Base-by-base conservation (phyloP, 108 stramenopile genomes). In the Aureococcus anophagefferens region DNA sequence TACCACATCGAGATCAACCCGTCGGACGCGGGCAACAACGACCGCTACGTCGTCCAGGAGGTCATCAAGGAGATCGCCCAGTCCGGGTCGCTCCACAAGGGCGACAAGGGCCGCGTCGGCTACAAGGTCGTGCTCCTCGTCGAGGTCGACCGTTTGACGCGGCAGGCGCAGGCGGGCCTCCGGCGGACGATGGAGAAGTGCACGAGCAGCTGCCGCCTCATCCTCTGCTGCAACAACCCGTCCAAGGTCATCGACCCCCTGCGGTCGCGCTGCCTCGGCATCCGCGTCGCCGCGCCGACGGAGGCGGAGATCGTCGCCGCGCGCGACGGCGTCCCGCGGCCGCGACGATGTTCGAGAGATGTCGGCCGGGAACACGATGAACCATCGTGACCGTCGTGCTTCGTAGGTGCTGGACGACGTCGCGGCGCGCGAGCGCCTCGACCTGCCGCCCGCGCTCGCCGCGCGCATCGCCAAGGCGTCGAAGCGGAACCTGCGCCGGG, bases 161-260 rank as follows among this genome's bases (percentile, higher is more conserved):
- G 81, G 66, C 93, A 91, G 76, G 96, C 96, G 35, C 96, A 96
- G 82, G 91, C 92, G 18, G 94, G 87, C 21, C 75, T 97, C 65
- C 87, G 98, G 74, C 85, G 95, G 36, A 99, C 98, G 30, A 99
- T 99, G 98, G 98, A 99, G 73, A 96, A 95, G 76, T 96, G 94
- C 79, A 89, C 88, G 4, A 62, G 74, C n/a, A 77, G 85, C n/a
- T 97, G 96, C 79, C 88, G 98, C 33, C 77, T 99, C 65, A 95
- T 99, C 76, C 81, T 99, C 33, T 85, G 84, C 65, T 95, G 96
- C 76, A 88, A 91, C 64, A 91, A 83, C 78, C 90, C 83, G 15
- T 84, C 81, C 74, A 93, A 93, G 75, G 84, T 97, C 31, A 96
- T 99, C 81, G 96, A 93, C 63, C 98, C 98, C 5, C 83, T 99